Percentiles rank a stretch among this genome's conserved stretches.
These are phyloP conservation scores for Vanilla planifolia DNA, from an alignment of 106 monocot species.

Conservation along the genomic window DNA sequence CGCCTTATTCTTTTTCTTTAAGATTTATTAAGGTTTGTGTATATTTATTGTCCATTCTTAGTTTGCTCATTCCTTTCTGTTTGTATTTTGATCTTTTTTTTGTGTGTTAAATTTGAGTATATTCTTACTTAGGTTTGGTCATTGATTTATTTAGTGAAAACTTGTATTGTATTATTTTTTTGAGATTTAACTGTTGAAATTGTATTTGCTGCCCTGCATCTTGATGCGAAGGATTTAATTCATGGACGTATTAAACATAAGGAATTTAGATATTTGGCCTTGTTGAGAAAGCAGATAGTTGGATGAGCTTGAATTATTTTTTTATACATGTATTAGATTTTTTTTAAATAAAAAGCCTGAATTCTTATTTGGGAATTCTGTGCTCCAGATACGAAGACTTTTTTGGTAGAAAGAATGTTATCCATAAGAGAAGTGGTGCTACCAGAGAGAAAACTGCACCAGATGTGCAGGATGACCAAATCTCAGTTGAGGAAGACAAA, in stretches of 20 bases:
- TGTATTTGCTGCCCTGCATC: too few relatives aligned
- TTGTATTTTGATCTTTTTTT: background rate
- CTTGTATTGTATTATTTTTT: background rate
- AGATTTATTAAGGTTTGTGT: background rate
- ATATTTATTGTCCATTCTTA: background rate
- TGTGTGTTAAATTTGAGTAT: background rate
- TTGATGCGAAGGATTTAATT: too few relatives aligned
- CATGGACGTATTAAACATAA: too few relatives aligned
- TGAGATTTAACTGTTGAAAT: too few relatives aligned
- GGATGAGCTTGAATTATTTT: background rate
- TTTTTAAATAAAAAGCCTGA: background rate
- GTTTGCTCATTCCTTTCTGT: background rate
- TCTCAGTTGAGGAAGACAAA: constrained; percentile 25
- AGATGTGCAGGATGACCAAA: constrained; percentile 26
- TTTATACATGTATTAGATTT: background rate
- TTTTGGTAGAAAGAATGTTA: constrained; percentile 42
- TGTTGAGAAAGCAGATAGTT: background rate
- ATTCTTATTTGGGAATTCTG: background rate
- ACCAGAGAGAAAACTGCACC: constrained; percentile 12
- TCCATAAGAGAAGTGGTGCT: constrained; percentile 12
- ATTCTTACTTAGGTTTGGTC: too few relatives aligned
- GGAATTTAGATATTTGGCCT: too few relatives aligned
- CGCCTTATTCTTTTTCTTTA: background rate
- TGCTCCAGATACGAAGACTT: constrained; percentile 83
- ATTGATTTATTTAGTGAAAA: too few relatives aligned